These are phyloP conservation scores for Galium porrigens DNA, from an alignment of 305 asterid species.

Conservation along the genomic window DNA sequence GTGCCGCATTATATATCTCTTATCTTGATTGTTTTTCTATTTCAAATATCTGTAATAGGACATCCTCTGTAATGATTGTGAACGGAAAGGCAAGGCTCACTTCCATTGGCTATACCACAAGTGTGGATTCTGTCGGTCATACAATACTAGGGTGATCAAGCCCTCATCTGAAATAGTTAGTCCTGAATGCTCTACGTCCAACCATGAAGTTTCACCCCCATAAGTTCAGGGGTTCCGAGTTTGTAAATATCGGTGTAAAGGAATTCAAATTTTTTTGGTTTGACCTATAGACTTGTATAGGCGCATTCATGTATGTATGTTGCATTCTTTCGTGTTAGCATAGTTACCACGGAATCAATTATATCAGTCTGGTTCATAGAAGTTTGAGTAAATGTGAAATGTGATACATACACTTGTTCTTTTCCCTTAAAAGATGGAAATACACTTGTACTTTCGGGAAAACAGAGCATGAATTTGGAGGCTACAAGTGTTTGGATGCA, in stretches of 20 bases:
- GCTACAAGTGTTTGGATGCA: too few species aligned
- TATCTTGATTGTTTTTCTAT: background rate
- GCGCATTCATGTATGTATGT: background rate
- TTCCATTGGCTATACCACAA: slow-evolving; percentile 42
- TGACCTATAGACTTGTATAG: background rate
- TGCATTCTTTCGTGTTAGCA: background rate
- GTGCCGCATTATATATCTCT: too few species aligned
- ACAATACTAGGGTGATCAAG: slow-evolving; percentile 31
- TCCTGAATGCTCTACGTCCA: slow-evolving; percentile 17
- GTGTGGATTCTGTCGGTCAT: slow-evolving; percentile 31
- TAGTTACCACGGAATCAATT: background rate
- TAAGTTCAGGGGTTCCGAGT: background rate
- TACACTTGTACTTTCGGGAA: too few species aligned
- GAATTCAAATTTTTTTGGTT: slow-evolving; percentile 7
- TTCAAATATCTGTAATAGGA: slow-evolving; percentile 17
- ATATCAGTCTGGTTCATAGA: background rate
- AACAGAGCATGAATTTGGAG: too few species aligned
- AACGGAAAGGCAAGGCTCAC: slow-evolving; percentile 22
- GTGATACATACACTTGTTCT: too few species aligned
- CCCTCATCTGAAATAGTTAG: background rate
- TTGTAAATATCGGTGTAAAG: slow-evolving; percentile 15
- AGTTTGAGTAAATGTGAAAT: background rate
- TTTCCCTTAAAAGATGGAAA: too few species aligned
- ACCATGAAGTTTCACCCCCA: slow-evolving; percentile 8
- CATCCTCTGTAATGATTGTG: slow-evolving; percentile 37